phyloP scores from a whole-genome alignment of 495 filamentous ascomycete species.

The Beverwykella pulmonaria region DNA sequence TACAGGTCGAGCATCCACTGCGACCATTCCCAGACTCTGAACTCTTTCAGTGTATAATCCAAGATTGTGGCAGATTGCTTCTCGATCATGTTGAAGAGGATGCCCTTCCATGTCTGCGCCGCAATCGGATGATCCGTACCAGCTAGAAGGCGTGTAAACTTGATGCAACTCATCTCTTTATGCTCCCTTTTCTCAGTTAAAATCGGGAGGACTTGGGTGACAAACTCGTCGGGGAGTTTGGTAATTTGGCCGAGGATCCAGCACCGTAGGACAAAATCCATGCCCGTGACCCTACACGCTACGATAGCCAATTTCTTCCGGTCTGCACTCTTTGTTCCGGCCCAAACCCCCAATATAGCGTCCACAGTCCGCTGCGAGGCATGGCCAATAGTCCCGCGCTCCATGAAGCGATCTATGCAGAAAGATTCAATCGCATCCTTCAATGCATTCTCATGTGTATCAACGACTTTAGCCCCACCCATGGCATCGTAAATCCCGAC shows the following conservation, averaged over 20 bases:
- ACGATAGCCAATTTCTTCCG: slow-evolving; percentile 19
- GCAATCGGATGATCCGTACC: not conserved
- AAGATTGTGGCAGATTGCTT: slow-evolving; percentile 7
- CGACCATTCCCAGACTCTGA: slow-evolving; percentile 16
- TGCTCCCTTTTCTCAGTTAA: slow-evolving; percentile 1
- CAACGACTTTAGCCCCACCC: not conserved
- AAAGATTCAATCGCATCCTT: slow-evolving; percentile 12
- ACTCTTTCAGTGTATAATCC: slow-evolving; percentile 11
- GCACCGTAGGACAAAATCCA: slow-evolving; percentile 9
- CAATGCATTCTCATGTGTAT: not conserved
- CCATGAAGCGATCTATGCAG: slow-evolving; percentile 24
- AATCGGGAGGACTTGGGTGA: not conserved
- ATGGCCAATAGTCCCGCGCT: not conserved
- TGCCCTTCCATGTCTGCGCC: slow-evolving; percentile 15
- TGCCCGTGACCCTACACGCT: not conserved
- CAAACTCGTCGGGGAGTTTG: slow-evolving; percentile 10
- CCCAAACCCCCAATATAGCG: slow-evolving; percentile 21
- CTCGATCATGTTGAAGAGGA: slow-evolving; percentile 27
- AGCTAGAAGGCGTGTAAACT: slow-evolving; percentile 25
- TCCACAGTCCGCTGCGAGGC: slow-evolving; percentile 8
- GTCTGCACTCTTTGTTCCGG: not conserved
- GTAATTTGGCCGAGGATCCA: slow-evolving; percentile 13
- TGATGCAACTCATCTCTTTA: slow-evolving; percentile 16
- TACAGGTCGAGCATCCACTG: slow-evolving; percentile 26
- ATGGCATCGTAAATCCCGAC: slow-evolving; percentile 7